These are phyloP conservation scores for Diplodia intermedia DNA, from an alignment of 2,329 filamentous ascomycete species.

Conservation along the genomic window DNA sequence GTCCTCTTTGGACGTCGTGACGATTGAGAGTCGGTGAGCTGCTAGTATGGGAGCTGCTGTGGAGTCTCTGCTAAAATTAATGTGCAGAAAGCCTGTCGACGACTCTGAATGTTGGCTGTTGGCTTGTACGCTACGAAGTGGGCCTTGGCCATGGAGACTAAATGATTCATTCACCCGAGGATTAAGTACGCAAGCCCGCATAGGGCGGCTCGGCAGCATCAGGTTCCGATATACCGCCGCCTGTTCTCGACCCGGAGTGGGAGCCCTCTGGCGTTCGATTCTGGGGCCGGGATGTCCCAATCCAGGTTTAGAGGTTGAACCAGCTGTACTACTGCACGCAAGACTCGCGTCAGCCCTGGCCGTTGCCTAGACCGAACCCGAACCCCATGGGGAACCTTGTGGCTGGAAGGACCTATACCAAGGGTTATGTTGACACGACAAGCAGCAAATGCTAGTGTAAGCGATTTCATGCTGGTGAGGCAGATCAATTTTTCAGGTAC, in stretches of 20 bases:
- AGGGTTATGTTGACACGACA: not conserved
- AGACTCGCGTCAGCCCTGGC: not conserved
- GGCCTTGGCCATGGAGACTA: no score
- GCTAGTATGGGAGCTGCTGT: not conserved
- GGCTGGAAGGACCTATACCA: conserved; percentile 13
- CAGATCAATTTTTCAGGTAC: not conserved
- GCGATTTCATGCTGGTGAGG: conserved; percentile 1
- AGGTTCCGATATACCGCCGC: not conserved
- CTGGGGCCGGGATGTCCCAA: conserved; percentile 5
- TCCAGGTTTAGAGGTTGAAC: not conserved
- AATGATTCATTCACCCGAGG: not conserved
- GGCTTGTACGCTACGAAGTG: no score
- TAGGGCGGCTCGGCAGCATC: not conserved
- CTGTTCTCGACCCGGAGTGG: not conserved
- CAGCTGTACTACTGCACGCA: not conserved
- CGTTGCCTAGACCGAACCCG: no score
- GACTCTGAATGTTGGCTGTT: no score
- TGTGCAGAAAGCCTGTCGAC: not conserved
- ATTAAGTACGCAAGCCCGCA: not conserved
- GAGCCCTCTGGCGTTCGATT: not conserved
- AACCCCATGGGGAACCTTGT: conserved; percentile 21
- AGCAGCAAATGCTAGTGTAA: not conserved
- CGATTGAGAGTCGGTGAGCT: not conserved
- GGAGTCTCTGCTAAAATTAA: not conserved
- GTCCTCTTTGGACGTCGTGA: not conserved